Percentiles rank a stretch among this genome's conserved stretches.
These are phyloP conservation scores for Amanita pseudoporphyria DNA, from an alignment of 768 basidiomycete species.

Conservation along the genomic window DNA sequence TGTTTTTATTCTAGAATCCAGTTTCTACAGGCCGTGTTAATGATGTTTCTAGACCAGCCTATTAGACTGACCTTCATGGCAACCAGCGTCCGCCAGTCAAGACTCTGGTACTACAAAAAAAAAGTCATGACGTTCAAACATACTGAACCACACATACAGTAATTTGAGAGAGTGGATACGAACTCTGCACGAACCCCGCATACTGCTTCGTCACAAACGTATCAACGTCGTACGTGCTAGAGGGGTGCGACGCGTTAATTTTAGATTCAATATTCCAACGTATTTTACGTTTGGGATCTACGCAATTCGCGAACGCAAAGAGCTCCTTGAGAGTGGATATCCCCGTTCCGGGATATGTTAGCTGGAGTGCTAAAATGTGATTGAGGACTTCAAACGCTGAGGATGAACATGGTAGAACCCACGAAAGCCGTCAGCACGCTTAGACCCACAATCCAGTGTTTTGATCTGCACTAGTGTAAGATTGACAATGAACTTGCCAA, in stretches of 20 bases:
- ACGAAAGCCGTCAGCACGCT: constrained; percentile 51
- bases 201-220: constrained; percentile 58
- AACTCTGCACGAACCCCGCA: constrained; percentile 45
- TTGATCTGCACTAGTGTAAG: constrained; percentile 71
- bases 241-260: constrained; percentile 43
- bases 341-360: constrained; percentile 58
- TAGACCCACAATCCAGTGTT: constrained; percentile 74
- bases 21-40: constrained; percentile 22
- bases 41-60: too few relatives aligned
- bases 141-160: constrained; percentile 33
- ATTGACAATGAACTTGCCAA: constrained; percentile 54
- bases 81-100: constrained; percentile 72
- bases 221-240: constrained; percentile 41
- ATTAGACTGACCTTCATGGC: constrained; percentile 47
- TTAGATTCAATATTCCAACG: constrained; percentile 78
- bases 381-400: neutral
- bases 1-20: constrained; percentile 44
- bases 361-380: constrained; percentile 40
- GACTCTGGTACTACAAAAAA: constrained; percentile 56
- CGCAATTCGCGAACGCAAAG: constrained; percentile 69
- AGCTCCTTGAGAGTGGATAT: constrained; percentile 69
- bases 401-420: constrained; percentile 15
- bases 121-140: neutral
- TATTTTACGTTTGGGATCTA: constrained; percentile 51
- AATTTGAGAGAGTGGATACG: constrained; percentile 45